Conservation (phyloP, 441 rosid genomes). For the Lagerstroemia fauriei region DNA sequence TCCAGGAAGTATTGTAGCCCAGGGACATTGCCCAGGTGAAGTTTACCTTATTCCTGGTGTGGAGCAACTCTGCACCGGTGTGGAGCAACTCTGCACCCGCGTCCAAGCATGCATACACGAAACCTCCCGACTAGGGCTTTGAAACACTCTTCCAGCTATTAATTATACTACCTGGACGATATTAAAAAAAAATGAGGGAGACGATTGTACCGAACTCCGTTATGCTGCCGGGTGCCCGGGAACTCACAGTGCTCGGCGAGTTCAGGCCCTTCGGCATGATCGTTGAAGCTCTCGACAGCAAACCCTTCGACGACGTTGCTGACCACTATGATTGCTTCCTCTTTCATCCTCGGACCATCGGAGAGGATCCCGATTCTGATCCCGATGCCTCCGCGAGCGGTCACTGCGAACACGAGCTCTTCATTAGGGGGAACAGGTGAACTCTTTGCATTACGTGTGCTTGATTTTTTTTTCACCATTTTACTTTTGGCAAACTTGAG, state of each 20-base stretch:
- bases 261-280: slow-evolving; percentile 89
- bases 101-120: too few species aligned
- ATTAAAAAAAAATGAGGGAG: background rate
- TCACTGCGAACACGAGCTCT: slow-evolving; percentile 77
- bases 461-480: background rate
- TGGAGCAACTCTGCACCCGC: too few species aligned
- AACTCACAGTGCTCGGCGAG: slow-evolving; percentile 79
- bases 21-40: too few species aligned
- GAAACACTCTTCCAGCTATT: background rate
- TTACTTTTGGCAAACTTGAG: background rate
- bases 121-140: too few species aligned
- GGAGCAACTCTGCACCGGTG: too few species aligned
- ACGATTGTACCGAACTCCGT: background rate
- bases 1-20: too few species aligned
- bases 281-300: slow-evolving; percentile 82
- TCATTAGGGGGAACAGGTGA: slow-evolving; percentile 78
- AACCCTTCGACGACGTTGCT: slow-evolving; percentile 41
- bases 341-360: slow-evolving; percentile 62
- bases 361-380: slow-evolving; percentile 48
- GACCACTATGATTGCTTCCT: slow-evolving; percentile 78
- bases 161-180: background rate
- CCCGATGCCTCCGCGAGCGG: slow-evolving; percentile 43
- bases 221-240: slow-evolving; percentile 56
- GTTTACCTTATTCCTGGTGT: too few species aligned
- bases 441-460: background rate